Base-by-base conservation (phyloP, 2,329 filamentous ascomycete species). In the Passalora sequoiae region DNA sequence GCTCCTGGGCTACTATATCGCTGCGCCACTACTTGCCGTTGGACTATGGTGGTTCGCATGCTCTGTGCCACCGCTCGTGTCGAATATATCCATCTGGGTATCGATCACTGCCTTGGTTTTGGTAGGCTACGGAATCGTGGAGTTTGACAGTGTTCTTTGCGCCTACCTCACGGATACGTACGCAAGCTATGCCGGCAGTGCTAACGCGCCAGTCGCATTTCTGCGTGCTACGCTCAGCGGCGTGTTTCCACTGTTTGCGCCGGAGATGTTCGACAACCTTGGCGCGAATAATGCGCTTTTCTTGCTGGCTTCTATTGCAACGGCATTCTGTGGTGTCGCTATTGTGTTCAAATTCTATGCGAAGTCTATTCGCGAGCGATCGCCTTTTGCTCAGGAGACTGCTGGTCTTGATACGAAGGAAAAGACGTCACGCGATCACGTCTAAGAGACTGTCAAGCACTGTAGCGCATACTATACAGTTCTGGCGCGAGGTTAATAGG, bases 91-190 rank as follows among this genome's bases (percentile, higher is more conserved):
- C 28, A 33, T 48, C 4, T 57, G 50, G 46, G 38, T 40, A 3
- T 55, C 56, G 1, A 50, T 60, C 21, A 29, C 33, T 3, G 39
- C 56, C 2, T 40, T 75, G 3, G 55, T 70, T 0, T 54, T 69
- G 3, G 61, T 74, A 5, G 73, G 72, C 0, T 75, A 70, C 52
- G 68, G 70, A 0, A 53, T 69, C 21, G 73, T 72, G 17, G 73
- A 76, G 44, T 65, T 73, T 29, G 66, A 67, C 15, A 66, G 60
- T 3, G 59, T 65, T 6, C 52, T 74, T 1, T 61, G 63, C 2
- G 68, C 66, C 1, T 73, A 73, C 37, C 56, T 72, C 6, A 62
- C 68, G 0, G 70, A 73, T 49, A 65, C 66, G 19, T 73, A 73
- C 44, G 59, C 66, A 25, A 65, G 61, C 15, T 70, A 69, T 37